A percentile compares a stretch with the other conserved stretches of the same genome.
These are phyloP conservation scores for Gamsiella multidivaricata DNA, from an alignment of 192 early-diverging fungal species.

Conservation along the genomic window DNA sequence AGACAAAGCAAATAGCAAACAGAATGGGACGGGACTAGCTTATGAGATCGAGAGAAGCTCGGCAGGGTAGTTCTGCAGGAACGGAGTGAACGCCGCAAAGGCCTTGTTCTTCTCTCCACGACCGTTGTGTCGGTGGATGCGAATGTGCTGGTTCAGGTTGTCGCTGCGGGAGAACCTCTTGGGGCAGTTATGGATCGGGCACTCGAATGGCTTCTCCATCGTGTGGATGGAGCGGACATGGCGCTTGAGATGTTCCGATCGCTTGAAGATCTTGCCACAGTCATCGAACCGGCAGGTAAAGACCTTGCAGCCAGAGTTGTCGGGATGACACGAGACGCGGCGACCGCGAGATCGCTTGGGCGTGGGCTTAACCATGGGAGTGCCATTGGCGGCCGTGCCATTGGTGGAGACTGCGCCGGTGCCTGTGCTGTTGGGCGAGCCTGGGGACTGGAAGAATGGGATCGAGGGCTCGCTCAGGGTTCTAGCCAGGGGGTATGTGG, in stretches of 20 bases:
- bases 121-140: slow-evolving; percentile 65
- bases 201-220: slow-evolving; percentile 67
- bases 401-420: not conserved
- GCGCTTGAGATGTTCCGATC: slow-evolving; percentile 70
- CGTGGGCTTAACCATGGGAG: slow-evolving; percentile 51
- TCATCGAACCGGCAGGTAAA: slow-evolving; percentile 65
- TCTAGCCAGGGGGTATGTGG: slow-evolving; percentile 32
- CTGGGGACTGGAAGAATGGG: slow-evolving; percentile 19
- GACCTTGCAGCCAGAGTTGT: slow-evolving; percentile 59
- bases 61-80: slow-evolving; percentile 51
- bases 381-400: slow-evolving; percentile 8
- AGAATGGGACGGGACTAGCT: not conserved
- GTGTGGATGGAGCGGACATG: slow-evolving; percentile 72
- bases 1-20: not conserved
- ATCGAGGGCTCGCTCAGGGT: slow-evolving; percentile 48
- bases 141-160: slow-evolving; percentile 68
- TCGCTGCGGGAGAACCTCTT: slow-evolving; percentile 69
- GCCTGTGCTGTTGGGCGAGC: not conserved
- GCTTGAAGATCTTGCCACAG: slow-evolving; percentile 70
- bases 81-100: slow-evolving; percentile 55
- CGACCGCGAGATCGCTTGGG: slow-evolving; percentile 62
- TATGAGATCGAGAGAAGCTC: slow-evolving; percentile 26
- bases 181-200: slow-evolving; percentile 63
- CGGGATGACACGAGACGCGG: slow-evolving; percentile 64
- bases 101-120: slow-evolving; percentile 60